phyloP scores from a whole-genome alignment of 345 rosid genomes.

The Melaleuca alternifolia region DNA sequence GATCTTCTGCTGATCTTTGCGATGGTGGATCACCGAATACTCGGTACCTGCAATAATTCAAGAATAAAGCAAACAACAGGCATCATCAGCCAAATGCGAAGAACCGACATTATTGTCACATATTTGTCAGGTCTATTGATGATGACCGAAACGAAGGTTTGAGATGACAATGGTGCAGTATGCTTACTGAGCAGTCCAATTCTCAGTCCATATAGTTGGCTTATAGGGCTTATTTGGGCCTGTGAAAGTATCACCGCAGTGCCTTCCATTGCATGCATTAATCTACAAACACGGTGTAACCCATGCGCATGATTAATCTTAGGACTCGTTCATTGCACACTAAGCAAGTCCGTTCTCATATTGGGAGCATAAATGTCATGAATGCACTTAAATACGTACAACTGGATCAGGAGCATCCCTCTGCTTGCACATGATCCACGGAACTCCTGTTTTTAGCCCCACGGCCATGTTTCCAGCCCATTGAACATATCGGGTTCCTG shows the following conservation, averaged over 20 bases:
- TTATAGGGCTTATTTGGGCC: constrained; percentile 81
- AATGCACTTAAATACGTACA: constrained; percentile 8
- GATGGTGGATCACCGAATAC: constrained; percentile 74
- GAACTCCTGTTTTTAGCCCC: constrained; percentile 25
- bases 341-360: neutral
- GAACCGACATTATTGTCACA: neutral
- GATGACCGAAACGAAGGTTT: neutral
- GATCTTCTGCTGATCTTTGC: constrained; percentile 76
- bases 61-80: neutral
- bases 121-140: neutral
- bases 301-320: neutral
- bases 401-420: constrained; percentile 40
- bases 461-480: constrained; percentile 48
- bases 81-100: neutral
- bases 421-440: constrained; percentile 60
- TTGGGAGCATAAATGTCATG: neutral
- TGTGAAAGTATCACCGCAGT: constrained; percentile 87
- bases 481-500: constrained; percentile 32
- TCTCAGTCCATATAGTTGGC: constrained; percentile 90
- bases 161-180: neutral
- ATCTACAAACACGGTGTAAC: constrained; percentile 26
- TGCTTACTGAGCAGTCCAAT: constrained; percentile 94
- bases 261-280: constrained; percentile 94
- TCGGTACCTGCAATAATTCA: constrained; percentile 29
- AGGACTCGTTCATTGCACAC: neutral